Conservation (phyloP, 1,284 basidiomycete genomes). For the Trametes sp. region DNA sequence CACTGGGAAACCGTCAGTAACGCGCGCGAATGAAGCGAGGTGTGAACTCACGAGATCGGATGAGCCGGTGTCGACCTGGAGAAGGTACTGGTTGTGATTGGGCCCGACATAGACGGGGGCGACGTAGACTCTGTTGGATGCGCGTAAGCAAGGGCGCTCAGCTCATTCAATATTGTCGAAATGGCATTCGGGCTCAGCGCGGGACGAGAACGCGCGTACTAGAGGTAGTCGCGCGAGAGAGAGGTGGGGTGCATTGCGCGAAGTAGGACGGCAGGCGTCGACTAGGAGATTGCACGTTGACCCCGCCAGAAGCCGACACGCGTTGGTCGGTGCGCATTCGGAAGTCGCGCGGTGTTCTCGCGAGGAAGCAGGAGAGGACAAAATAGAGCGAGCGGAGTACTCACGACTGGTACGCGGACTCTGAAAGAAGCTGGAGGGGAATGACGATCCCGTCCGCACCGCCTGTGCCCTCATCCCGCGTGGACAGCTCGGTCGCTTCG, state of each 20-base stretch:
- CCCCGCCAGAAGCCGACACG: too few species aligned
- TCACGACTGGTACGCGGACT: slow-evolving; percentile 60
- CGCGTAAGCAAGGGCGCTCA: neutral
- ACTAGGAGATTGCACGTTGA: too few species aligned
- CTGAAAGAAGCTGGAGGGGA: slow-evolving; percentile 57
- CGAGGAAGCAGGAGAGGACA: neutral
- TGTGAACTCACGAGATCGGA: slow-evolving; percentile 67
- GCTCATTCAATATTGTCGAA: neutral
- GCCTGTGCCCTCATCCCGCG: slow-evolving; percentile 46
- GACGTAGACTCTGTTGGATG: slow-evolving; percentile 61
- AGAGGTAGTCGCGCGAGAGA: too few species aligned
- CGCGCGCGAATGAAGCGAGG: neutral
- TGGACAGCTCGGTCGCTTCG: neutral
- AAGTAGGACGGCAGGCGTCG: too few species aligned
- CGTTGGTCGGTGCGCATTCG: too few species aligned
- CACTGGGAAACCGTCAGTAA: slow-evolving; percentile 36
- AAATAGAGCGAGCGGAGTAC: slow-evolving; percentile 40
- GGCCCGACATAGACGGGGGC: slow-evolving; percentile 61
- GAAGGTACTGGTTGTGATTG: slow-evolving; percentile 54
- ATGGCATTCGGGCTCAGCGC: too few species aligned
- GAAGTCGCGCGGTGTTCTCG: neutral
- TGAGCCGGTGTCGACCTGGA: slow-evolving; percentile 80
- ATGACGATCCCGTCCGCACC: slow-evolving; percentile 58
- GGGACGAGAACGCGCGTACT: too few species aligned
- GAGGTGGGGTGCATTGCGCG: too few species aligned